Base-by-base conservation (phyloP, 441 rosid species). In the Melastoma candidum region DNA sequence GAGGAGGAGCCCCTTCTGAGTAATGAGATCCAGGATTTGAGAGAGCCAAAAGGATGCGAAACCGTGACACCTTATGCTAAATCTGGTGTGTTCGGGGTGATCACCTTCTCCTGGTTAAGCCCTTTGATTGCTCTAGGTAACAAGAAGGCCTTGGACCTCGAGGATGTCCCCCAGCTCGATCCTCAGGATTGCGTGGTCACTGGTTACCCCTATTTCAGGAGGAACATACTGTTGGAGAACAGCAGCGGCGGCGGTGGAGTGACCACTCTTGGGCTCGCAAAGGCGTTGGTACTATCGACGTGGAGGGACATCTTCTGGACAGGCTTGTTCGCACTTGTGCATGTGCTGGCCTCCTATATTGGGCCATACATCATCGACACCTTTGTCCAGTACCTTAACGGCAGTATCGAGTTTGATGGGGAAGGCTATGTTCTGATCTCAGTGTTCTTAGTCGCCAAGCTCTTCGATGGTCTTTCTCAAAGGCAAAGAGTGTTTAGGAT, bases 111-210 rank as follows among this genome's bases (percentile, higher is more conserved):
- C 45, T 83, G 94, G 96, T 63, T 84, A 77, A 72, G 72, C 53
- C 75, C 85, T 58, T 63, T 87, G 17, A 70, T 92, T 69, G 75
- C 81, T 12, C 26, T 56, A 48, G 98, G 98, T 54, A 83, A 85
- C 52, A 87, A 79, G 78, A 87, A 87, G 71, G 57, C 77, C 44
- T 66, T 87, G 64, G 86, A 87, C 81, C 80, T 71, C 24, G 77
- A 85, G 52, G 94, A 92, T 69, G 90, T 87, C 61, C 92, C 98
- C 69, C 92, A 92, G 63, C 84, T 92, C 45, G 74, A 77, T 62
- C 56, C 48, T 45, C 39, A 44, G 32, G 87, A 85, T 64, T 82
- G 83, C 62, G 80, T 77, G 13, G 69, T 48, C 53, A 81, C 85
- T 24, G 26, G 26, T 24, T 82, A 72, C 59, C 71, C 79, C 26